Conservation (phyloP, 2,329 filamentous ascomycete genomes). For the Botrytis pseudocinerea region DNA sequence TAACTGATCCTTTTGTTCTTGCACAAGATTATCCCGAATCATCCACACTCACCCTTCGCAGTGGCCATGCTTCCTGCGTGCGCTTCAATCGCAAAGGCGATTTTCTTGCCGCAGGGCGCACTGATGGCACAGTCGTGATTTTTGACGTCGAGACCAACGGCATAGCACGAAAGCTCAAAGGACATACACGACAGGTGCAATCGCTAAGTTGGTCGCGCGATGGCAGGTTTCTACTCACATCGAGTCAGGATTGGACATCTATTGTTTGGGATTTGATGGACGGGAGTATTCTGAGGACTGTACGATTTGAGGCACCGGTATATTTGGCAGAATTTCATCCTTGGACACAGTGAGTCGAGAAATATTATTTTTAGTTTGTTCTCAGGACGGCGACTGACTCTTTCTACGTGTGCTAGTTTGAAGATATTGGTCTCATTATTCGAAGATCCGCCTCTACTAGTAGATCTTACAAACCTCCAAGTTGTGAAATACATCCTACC, state of each 20-base stretch:
- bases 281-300: slow-evolving; percentile 71
- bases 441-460: slow-evolving; percentile 86
- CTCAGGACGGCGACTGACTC: slow-evolving; percentile 7
- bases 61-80: slow-evolving; percentile 63
- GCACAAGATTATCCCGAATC: slow-evolving; percentile 85
- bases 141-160: slow-evolving; percentile 98
- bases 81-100: slow-evolving; percentile 95
- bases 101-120: slow-evolving; percentile 88
- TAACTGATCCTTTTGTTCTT: slow-evolving; percentile 70
- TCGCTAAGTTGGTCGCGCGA: slow-evolving; percentile 93
- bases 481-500: slow-evolving; percentile 76
- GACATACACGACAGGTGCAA: slow-evolving; percentile 91
- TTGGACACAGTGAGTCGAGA: slow-evolving; percentile 69
- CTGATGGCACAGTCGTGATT: slow-evolving; percentile 91
- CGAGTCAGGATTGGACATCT: slow-evolving; percentile 94
- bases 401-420: slow-evolving; percentile 53
- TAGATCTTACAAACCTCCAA: slow-evolving; percentile 71
- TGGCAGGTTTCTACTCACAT: slow-evolving; percentile 86
- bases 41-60: slow-evolving; percentile 82
- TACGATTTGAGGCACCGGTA: slow-evolving; percentile 88
- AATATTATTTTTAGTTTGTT: background rate
- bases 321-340: slow-evolving; percentile 97
- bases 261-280: slow-evolving; percentile 88
- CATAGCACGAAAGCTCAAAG: slow-evolving; percentile 88
- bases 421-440: slow-evolving; percentile 90